Evolutionary conservation across 2,329 filamentous ascomycete species (phyloP).

Genomic region (Epichloe gansuensis): DNA sequence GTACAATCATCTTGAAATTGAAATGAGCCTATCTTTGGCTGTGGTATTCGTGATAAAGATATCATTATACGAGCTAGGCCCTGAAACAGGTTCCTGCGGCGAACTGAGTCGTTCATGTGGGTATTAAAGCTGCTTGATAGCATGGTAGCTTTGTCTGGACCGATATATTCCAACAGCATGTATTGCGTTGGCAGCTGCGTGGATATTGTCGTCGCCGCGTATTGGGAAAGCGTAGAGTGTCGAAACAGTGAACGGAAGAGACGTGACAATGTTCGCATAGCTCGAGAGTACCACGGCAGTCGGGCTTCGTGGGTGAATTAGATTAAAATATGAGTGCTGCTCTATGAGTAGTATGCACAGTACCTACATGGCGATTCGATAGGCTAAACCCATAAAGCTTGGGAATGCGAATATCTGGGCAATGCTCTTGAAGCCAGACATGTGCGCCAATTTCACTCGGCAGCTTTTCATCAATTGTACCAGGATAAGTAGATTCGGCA

Average conservation of each 20-base stretch:
- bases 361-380: constrained; percentile 5
- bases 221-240: background rate
- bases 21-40: constrained; percentile 17
- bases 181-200: constrained; percentile 9
- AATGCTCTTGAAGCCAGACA: constrained; percentile 15
- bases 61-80: constrained; percentile 17
- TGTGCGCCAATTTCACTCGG: constrained; percentile 15
- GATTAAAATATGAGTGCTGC: too few relatives aligned
- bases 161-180: constrained; percentile 16
- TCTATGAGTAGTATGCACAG: constrained; percentile 2
- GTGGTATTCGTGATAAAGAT: constrained; percentile 17
- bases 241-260: too few relatives aligned
- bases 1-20: constrained; percentile 18
- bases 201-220: background rate
- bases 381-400: constrained; percentile 14
- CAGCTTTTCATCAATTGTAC: constrained; percentile 31
- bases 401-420: constrained; percentile 14
- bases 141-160: constrained; percentile 13
- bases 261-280: too few relatives aligned
- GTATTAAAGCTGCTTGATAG: constrained; percentile 15
- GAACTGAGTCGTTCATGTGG: constrained; percentile 5
- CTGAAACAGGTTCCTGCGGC: constrained; percentile 15
- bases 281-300: constrained; percentile 6
- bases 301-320: constrained; percentile 3
- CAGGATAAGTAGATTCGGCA: constrained; percentile 25